Evolutionary conservation across 805 yeast genomes (phyloP), one percentile per base, ranked within the genome.

Genomic region (Myxozyma nipponensis): DNA sequence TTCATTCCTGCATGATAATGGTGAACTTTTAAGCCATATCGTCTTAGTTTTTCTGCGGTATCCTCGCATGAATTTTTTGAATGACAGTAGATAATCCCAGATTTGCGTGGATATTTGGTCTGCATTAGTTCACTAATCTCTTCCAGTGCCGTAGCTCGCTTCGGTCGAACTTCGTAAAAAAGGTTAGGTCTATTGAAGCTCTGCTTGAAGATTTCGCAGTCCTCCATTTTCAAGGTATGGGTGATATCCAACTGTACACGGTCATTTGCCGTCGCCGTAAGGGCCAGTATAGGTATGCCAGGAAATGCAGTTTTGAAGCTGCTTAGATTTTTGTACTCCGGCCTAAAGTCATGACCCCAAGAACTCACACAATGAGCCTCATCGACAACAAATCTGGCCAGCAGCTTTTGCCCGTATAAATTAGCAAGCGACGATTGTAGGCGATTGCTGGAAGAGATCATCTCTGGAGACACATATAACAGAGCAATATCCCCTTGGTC

Each of bases 321-420:
- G 32, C 81, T 79, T 63, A 93, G 73, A 9, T 83, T 84, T 61
- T 89, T 86, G 70, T 93, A 93, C 67, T 93, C 98, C 0, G 98
- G 97, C 46, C 98, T 75, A 67, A 93, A 93, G 68, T 93, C 98
- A 68, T 93, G 98, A 19, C 98, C 98, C 98, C 98, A 93, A 9
- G 95, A 84, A 46, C 96, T 87, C 40, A 93, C 95, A 75, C 98
- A 93, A 69, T 93, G 98, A 0, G 98, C 98, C 65, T 88, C 98
- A 69, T 93, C 98, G 40, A 93, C 88, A 9, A 93, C 96, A 35
- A 93, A 76, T 47, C 98, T 73, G 0, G 97, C 95, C 34, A 93
- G 70, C 59, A 72, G 70, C 13, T 76, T 71, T 25, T 74, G 75
- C 17, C 73, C 70, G 64, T 84, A 73, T 5, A 93, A 70, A 44